Conservation (phyloP, 805 yeast genomes). For the Barnettozyma sucrosica region DNA sequence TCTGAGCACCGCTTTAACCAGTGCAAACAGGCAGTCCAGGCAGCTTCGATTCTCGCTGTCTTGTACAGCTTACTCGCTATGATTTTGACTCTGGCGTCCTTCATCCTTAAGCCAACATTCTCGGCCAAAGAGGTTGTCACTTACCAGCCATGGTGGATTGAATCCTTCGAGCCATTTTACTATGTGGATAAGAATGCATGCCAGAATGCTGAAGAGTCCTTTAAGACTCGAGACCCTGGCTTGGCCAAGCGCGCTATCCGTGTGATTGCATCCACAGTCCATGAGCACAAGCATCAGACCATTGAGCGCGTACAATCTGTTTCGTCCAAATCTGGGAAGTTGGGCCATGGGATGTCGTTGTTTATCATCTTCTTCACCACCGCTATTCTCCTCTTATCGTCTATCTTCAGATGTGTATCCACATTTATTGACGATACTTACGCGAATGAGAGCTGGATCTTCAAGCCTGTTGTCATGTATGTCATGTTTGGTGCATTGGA, state of each 20-base stretch:
- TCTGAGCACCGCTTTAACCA: slow-evolving; percentile 37
- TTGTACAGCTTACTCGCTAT: slow-evolving; percentile 52
- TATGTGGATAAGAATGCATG: slow-evolving; percentile 52
- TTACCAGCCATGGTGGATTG: slow-evolving; percentile 78
- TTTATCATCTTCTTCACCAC: slow-evolving; percentile 39
- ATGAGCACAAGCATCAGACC: slow-evolving; percentile 30
- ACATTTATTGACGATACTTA: slow-evolving; percentile 30
- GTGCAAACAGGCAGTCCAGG: slow-evolving; percentile 51
- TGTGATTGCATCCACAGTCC: slow-evolving; percentile 53
- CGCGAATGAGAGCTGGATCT: slow-evolving; percentile 37
- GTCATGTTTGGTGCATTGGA: slow-evolving; percentile 67
- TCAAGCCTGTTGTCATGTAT: slow-evolving; percentile 55
- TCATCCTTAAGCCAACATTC: slow-evolving; percentile 46
- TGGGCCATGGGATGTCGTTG: slow-evolving; percentile 49
- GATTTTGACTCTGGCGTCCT: slow-evolving; percentile 45
- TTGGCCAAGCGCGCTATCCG: slow-evolving; percentile 28
- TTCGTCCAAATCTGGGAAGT: slow-evolving; percentile 28
- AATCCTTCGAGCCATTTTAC: slow-evolving; percentile 52
- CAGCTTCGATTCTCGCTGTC: slow-evolving; percentile 41
- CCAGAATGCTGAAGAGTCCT: slow-evolving; percentile 40
- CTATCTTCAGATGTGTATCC: slow-evolving; percentile 45
- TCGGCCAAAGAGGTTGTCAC: slow-evolving; percentile 45
- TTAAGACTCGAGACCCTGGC: slow-evolving; percentile 39
- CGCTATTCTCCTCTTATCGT: slow-evolving; percentile 42
- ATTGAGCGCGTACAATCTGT: slow-evolving; percentile 24